Conservation (phyloP, 345 rosid species). For the Citrus cavaleriei region DNA sequence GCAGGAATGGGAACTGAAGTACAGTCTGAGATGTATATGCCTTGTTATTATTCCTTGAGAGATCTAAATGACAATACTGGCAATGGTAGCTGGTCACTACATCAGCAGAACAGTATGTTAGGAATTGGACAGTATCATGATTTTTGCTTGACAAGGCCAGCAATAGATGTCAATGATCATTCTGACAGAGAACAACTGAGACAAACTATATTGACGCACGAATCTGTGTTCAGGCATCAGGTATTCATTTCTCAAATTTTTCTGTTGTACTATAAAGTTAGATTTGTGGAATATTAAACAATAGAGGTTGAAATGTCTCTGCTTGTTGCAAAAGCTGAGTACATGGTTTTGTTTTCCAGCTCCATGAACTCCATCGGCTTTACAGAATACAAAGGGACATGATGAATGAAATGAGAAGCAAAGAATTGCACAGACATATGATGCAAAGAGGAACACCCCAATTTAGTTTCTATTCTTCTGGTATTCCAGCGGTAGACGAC, state of each 20-base stretch:
- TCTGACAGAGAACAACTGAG: slow-evolving; percentile 50
- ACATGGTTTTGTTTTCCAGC: slow-evolving; percentile 27
- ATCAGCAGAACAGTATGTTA: slow-evolving; percentile 32
- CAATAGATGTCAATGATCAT: slow-evolving; percentile 19
- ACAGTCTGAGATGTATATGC: slow-evolving; percentile 50
- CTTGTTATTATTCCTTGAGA: slow-evolving; percentile 47
- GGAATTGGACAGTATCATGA: slow-evolving; percentile 40
- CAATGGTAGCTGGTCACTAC: slow-evolving; percentile 41
- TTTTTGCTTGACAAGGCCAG: slow-evolving; percentile 29
- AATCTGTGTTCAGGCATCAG: slow-evolving; percentile 68
- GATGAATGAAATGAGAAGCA: slow-evolving; percentile 68
- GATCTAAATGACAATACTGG: slow-evolving; percentile 47
- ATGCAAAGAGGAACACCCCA: slow-evolving; percentile 22
- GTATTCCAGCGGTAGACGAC: slow-evolving; percentile 25
- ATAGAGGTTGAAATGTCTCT: background rate
- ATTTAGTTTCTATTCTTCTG: slow-evolving; percentile 22
- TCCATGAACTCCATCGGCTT: slow-evolving; percentile 73
- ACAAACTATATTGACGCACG: slow-evolving; percentile 70
- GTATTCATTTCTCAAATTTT: slow-evolving; percentile 25
- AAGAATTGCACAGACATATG: slow-evolving; percentile 29
- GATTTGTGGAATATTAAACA: background rate
- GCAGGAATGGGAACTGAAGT: slow-evolving; percentile 72
- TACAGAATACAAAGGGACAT: slow-evolving; percentile 59
- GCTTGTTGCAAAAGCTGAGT: background rate
- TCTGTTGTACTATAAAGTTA: background rate